Evolutionary conservation across 2,329 filamentous ascomycete species (phyloP).

Genomic region (Dactylellina sp.): DNA sequence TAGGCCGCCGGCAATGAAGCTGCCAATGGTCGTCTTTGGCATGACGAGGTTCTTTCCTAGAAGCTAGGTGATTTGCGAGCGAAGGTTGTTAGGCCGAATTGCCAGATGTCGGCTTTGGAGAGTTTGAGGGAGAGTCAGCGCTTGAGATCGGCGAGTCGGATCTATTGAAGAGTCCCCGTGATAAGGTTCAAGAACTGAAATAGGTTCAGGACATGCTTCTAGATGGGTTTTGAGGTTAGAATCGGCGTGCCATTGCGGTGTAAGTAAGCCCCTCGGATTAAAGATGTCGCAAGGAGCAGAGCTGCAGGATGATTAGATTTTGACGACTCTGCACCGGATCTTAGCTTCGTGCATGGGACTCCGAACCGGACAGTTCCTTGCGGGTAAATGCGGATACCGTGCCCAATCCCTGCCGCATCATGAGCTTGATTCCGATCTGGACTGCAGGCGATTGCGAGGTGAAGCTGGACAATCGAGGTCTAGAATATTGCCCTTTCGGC

Average conservation of each 20-base stretch:
- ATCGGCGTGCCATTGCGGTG: slow-evolving; percentile 11
- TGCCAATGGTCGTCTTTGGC: slow-evolving; percentile 66
- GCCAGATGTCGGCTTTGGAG: neutral
- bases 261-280: neutral
- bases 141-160: neutral
- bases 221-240: neutral
- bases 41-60: slow-evolving; percentile 38
- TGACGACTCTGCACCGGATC: too few species aligned
- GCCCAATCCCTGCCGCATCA: slow-evolving; percentile 31
- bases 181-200: too few species aligned
- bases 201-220: slow-evolving; percentile 16
- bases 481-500: too few species aligned
- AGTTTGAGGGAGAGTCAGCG: neutral
- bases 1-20: slow-evolving; percentile 95
- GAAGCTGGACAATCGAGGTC: too few species aligned
- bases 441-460: too few species aligned
- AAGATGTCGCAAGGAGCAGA: slow-evolving; percentile 1
- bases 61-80: slow-evolving; percentile 61
- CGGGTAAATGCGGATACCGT: slow-evolving; percentile 51
- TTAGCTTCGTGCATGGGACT: too few species aligned
- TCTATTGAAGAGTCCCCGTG: slow-evolving; percentile 3
- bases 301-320: neutral
- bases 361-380: slow-evolving; percentile 24
- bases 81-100: neutral
- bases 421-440: slow-evolving; percentile 13